These are phyloP conservation scores for Didymella lethalis DNA, from an alignment of 2,329 filamentous ascomycete genomes.

Conservation along the genomic window DNA sequence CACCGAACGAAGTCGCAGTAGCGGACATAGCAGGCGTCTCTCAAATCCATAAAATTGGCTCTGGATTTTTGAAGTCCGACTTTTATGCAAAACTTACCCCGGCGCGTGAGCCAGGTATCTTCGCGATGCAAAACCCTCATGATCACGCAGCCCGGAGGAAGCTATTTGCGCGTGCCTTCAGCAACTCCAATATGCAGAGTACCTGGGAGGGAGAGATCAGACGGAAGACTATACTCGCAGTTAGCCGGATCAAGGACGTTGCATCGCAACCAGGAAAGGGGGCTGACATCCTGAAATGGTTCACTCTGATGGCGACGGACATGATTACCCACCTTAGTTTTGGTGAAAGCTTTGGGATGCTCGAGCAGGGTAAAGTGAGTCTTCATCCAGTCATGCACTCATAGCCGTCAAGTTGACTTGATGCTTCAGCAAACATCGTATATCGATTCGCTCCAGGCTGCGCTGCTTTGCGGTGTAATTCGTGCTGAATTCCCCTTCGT, in stretches of 20 bases:
- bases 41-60: constrained; percentile 48
- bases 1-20: constrained; percentile 36
- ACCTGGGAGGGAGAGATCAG: constrained; percentile 50
- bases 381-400: neutral
- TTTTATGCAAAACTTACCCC: constrained; percentile 49
- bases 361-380: constrained; percentile 47
- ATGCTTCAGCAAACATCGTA: constrained; percentile 32
- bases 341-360: constrained; percentile 51
- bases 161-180: constrained; percentile 50
- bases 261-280: constrained; percentile 27
- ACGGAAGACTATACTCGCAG: constrained; percentile 44
- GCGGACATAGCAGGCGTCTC: constrained; percentile 30
- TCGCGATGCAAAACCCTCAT: constrained; percentile 49
- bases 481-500: constrained; percentile 44
- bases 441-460: constrained; percentile 39
- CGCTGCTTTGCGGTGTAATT: constrained; percentile 41
- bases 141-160: constrained; percentile 48
- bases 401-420: neutral
- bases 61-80: constrained; percentile 52
- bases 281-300: constrained; percentile 51
- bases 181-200: constrained; percentile 44
- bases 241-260: constrained; percentile 41
- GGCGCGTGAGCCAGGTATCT: constrained; percentile 43
- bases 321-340: constrained; percentile 51
- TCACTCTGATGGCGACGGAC: constrained; percentile 53